Conservation (phyloP, 768 basidiomycete genomes). For the Podaxis sp. region DNA sequence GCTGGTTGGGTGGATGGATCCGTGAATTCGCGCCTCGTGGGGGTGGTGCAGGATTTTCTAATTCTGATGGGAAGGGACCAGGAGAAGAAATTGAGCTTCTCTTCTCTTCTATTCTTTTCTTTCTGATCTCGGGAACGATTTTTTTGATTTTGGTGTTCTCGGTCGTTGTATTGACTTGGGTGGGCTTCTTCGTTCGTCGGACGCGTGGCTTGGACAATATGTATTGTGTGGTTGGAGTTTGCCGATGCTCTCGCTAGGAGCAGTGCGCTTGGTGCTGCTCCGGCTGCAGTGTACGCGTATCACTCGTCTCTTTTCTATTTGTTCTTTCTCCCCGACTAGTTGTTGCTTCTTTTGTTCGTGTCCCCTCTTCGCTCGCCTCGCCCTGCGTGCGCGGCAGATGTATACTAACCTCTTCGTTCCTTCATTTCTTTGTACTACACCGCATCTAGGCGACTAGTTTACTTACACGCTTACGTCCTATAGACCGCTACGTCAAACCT, state of each 20-base stretch:
- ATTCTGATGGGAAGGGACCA: neutral
- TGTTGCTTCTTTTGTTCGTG: neutral
- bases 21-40: neutral
- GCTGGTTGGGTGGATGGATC: neutral
- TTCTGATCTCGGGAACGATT: neutral
- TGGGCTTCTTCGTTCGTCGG: constrained; percentile 9
- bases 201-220: constrained; percentile 5
- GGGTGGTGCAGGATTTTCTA: neutral
- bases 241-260: neutral
- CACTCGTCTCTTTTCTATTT: neutral
- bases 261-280: neutral
- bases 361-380: neutral
- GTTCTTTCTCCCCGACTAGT: neutral
- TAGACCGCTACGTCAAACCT: constrained; percentile 70
- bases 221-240: neutral
- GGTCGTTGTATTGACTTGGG: neutral
- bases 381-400: neutral
- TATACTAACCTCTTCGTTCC: neutral
- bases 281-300: neutral
- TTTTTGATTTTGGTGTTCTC: neutral
- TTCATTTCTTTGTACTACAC: neutral
- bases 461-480: neutral
- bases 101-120: neutral
- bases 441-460: too few species aligned
- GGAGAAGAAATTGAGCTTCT: neutral